phyloP scores from a whole-genome alignment of 768 basidiomycete genomes.

The Pisolithus sp. region DNA sequence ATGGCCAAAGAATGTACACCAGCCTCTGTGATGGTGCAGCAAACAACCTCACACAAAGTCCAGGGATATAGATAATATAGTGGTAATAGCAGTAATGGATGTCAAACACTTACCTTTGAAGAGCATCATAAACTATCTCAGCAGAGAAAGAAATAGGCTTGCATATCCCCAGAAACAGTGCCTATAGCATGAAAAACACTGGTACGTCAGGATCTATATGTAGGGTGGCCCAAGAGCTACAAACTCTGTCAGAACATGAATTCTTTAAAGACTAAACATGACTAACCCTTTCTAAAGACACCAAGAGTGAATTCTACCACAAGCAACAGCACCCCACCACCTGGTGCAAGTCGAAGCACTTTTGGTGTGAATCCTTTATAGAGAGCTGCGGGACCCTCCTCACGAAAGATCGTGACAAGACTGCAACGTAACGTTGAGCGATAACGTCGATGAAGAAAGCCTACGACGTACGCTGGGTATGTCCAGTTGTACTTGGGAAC shows the following conservation, averaged over 20 bases:
- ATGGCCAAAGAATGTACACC: too few species aligned
- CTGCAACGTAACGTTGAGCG: constrained; percentile 20
- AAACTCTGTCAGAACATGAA: background rate
- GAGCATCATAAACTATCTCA: too few species aligned
- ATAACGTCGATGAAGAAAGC: background rate
- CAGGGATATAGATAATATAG: too few species aligned
- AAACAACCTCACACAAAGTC: too few species aligned
- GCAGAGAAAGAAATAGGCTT: too few species aligned
- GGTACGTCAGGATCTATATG: constrained; percentile 12
- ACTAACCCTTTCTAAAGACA: constrained; percentile 65
- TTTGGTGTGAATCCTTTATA: constrained; percentile 98
- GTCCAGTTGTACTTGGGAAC: constrained; percentile 91
- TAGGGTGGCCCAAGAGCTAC: constrained; percentile 29
- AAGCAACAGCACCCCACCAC: constrained; percentile 88
- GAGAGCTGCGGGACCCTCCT: constrained; percentile 79
- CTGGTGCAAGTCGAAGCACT: constrained; percentile 89
- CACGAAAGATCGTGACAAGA: constrained; percentile 70
- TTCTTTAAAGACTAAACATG: background rate
- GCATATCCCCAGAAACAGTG: too few species aligned
- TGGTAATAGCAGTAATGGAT: too few species aligned
- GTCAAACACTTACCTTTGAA: too few species aligned
- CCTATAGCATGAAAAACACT: background rate
- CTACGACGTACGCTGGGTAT: constrained; percentile 62
- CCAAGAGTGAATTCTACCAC: constrained; percentile 87
- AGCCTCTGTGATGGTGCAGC: too few species aligned